Conservation (phyloP, 208 protist genomes). For the Acanthamoeba divionensis region DNA sequence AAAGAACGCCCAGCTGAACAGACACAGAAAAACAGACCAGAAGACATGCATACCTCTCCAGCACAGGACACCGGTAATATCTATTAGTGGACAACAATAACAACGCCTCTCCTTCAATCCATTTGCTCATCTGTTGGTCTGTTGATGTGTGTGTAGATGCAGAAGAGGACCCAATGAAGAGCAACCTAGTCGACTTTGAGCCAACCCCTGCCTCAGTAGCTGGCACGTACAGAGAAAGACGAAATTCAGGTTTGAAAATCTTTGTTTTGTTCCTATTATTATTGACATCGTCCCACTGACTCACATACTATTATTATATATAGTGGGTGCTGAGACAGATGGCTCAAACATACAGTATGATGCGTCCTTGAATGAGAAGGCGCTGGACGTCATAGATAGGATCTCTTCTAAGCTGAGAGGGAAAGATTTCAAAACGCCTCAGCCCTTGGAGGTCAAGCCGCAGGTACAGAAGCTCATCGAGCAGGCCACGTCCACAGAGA, state of each 20-base stretch:
- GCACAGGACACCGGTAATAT: too few relatives aligned
- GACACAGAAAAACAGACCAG: neutral
- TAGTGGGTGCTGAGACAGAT: neutral
- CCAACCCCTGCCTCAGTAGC: too few relatives aligned
- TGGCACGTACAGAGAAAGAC: too few relatives aligned
- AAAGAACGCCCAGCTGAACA: neutral
- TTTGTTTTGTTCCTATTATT: neutral
- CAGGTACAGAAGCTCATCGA: constrained; percentile 91
- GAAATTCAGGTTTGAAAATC: too few relatives aligned
- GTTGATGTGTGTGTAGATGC: too few relatives aligned
- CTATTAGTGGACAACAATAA: too few relatives aligned
- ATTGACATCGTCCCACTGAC: neutral
- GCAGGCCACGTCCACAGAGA: constrained; percentile 96
- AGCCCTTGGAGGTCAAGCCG: constrained; percentile 66
- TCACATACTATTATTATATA: neutral
- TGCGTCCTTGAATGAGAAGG: constrained; percentile 89
- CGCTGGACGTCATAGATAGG: constrained; percentile 92
- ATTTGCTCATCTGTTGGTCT: too few relatives aligned
- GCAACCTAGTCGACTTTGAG: too few relatives aligned
- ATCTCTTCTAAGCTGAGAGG: constrained; percentile 98
- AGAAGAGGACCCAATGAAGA: too few relatives aligned
- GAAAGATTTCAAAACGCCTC: constrained; percentile 88
- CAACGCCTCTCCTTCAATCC: too few relatives aligned
- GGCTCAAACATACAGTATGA: neutral
- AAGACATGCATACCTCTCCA: too few relatives aligned